Evolutionary conservation across 129 eudicot species (phyloP).

Genomic region (Artemisia tridentata): DNA sequence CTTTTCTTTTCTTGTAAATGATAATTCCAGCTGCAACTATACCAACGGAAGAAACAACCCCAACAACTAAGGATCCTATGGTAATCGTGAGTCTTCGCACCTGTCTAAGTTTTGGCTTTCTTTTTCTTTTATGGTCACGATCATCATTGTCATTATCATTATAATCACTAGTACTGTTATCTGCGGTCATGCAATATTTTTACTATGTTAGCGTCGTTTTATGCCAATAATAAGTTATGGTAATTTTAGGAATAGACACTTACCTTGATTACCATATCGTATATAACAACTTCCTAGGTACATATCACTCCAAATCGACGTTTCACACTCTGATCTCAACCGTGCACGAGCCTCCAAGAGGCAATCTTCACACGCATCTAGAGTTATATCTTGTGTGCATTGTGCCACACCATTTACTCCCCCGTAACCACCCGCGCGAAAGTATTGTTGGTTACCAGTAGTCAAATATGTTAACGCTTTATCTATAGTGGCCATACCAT

Average conservation of each 20-base stretch:
- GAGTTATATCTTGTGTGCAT: slow-evolving; percentile 58
- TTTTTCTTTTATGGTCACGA: too few relatives aligned
- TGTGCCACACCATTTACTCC: slow-evolving; percentile 51
- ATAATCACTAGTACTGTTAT: too few relatives aligned
- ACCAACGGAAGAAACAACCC: too few relatives aligned
- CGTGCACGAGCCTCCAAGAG: slow-evolving; percentile 47
- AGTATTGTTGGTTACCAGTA: slow-evolving; percentile 37
- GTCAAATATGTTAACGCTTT: slow-evolving; percentile 40
- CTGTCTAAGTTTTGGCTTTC: too few relatives aligned
- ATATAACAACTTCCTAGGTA: slow-evolving; percentile 69
- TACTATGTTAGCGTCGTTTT: too few relatives aligned
- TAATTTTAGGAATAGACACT: slow-evolving; percentile 9
- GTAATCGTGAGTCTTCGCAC: too few relatives aligned
- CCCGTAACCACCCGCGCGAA: slow-evolving; percentile 54
- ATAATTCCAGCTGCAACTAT: too few relatives aligned
- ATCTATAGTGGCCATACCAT: slow-evolving; percentile 29
- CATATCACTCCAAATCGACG: slow-evolving; percentile 55
- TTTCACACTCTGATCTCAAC: slow-evolving; percentile 43
- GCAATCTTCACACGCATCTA: slow-evolving; percentile 60
- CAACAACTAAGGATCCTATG: too few relatives aligned
- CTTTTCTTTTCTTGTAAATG: too few relatives aligned
- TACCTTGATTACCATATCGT: slow-evolving; percentile 54
- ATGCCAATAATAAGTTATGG: too few relatives aligned
- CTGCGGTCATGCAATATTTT: too few relatives aligned
- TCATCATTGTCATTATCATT: too few relatives aligned